phyloP scores from a whole-genome alignment of 75 land plant genomes.

The Selaginella moellendorffii region DNA sequence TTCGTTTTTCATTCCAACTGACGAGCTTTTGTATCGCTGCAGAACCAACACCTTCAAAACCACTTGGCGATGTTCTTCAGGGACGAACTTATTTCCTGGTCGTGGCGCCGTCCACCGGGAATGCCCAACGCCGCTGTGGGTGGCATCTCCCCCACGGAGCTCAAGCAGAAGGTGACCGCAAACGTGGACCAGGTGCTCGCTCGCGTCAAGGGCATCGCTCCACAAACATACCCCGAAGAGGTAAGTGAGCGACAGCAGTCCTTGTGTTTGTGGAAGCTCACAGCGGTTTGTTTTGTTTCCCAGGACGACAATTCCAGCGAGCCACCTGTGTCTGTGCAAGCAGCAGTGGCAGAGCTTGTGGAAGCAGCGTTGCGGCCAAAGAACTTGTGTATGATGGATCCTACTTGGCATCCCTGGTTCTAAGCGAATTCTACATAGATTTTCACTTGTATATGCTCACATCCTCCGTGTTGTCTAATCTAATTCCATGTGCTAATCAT shows the following conservation, averaged over 20 bases:
- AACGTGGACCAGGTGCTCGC: constrained; percentile 81
- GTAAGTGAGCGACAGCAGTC: no score
- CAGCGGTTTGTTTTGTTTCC: constrained; percentile 3
- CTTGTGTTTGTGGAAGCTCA: no score
- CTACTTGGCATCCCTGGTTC: constrained; percentile 99
- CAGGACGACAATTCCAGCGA: constrained; percentile 86
- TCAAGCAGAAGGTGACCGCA: constrained; percentile 66
- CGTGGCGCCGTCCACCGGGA: constrained; percentile 86
- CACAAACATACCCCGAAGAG: constrained; percentile 27
- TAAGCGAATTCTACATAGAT: no score
- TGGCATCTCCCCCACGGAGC: constrained; percentile 54
- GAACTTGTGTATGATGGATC: constrained; percentile 99
- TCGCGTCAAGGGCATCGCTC: constrained; percentile 73
- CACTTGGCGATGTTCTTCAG: constrained; percentile 98
- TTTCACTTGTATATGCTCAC: no score
- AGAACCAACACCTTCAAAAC: constrained; percentile 83
- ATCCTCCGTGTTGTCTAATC: no score
- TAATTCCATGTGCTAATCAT: no score
- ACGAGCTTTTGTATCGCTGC: no score
- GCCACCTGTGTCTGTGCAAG: constrained; percentile 84
- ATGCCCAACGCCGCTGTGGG: constrained; percentile 52
- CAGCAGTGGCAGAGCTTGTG: constrained; percentile 78
- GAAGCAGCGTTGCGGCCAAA: constrained; percentile 79
- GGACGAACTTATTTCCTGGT: constrained; percentile 96
- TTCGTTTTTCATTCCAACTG: no score